Conservation (phyloP, 306 rosid species). For the Begonia loranthoides region DNA sequence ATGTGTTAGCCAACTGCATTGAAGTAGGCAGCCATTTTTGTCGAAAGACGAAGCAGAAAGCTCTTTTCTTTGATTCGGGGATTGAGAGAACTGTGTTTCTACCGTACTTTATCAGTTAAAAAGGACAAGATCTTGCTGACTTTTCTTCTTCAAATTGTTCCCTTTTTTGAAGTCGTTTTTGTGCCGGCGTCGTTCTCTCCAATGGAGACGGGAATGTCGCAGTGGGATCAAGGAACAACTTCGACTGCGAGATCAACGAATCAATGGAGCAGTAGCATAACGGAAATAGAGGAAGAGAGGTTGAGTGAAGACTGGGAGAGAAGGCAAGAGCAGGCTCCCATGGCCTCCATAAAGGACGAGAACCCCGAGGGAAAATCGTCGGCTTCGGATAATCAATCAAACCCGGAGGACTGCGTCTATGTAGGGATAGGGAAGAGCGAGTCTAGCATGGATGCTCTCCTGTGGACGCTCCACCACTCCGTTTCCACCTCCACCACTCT, state of each 20-base stretch:
- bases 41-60: too few relatives aligned
- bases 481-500: constrained; percentile 27
- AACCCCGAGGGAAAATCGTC: not conserved
- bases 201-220: not conserved
- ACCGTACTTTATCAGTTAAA: too few relatives aligned
- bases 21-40: too few relatives aligned
- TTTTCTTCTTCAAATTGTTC: too few relatives aligned
- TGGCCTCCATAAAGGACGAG: constrained; percentile 39
- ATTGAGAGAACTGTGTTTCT: too few relatives aligned
- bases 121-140: too few relatives aligned
- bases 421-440: constrained; percentile 30
- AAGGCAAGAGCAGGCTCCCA: constrained; percentile 11
- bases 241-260: constrained; percentile 1
- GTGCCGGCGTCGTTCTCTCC: constrained; percentile 4
- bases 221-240: constrained; percentile 7
- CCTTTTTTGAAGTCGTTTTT: too few relatives aligned
- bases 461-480: constrained; percentile 48
- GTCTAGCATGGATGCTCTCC: constrained; percentile 49
- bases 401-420: constrained; percentile 26
- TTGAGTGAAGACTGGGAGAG: constrained; percentile 7
- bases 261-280: constrained; percentile 11
- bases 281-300: constrained; percentile 66
- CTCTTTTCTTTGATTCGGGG: too few relatives aligned
- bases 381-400: constrained; percentile 2
- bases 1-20: too few relatives aligned